A percentile compares a stretch with the other conserved stretches of the same genome.
Evolutionary conservation across 176 grass and related monocot species (phyloP).

Genomic region (Rhynchospora tenuis): DNA sequence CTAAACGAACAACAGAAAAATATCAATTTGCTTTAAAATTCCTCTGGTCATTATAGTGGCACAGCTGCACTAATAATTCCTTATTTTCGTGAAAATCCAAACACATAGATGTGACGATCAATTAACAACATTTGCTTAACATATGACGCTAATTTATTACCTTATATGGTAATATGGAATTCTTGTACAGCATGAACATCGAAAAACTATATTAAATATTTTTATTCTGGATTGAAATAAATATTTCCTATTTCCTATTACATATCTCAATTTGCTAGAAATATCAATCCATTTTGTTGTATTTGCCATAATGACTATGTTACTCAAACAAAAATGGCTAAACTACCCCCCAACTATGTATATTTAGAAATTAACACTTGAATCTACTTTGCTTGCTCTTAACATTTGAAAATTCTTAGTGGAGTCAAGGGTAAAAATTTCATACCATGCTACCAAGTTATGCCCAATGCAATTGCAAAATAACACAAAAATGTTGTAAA

Average conservation of each 20-base stretch:
- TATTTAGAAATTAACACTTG: not conserved
- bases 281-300: not conserved
- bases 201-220: not conserved
- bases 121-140: too few species aligned
- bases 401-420: not conserved
- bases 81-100: too few species aligned
- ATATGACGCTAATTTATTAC: too few species aligned
- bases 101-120: too few species aligned
- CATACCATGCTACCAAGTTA: not conserved
- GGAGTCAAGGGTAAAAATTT: not conserved
- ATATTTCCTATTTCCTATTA: not conserved
- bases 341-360: not conserved
- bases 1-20: too few species aligned
- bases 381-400: not conserved
- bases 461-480: not conserved
- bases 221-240: not conserved
- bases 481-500: not conserved
- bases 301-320: not conserved
- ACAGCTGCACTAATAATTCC: too few species aligned
- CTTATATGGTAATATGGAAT: too few species aligned
- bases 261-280: not conserved
- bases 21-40: too few species aligned
- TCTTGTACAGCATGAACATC: too few species aligned
- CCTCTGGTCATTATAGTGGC: too few species aligned
- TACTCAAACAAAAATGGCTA: not conserved